Base-by-base conservation (phyloP, 306 rosid genomes). In the Vicia villosa region DNA sequence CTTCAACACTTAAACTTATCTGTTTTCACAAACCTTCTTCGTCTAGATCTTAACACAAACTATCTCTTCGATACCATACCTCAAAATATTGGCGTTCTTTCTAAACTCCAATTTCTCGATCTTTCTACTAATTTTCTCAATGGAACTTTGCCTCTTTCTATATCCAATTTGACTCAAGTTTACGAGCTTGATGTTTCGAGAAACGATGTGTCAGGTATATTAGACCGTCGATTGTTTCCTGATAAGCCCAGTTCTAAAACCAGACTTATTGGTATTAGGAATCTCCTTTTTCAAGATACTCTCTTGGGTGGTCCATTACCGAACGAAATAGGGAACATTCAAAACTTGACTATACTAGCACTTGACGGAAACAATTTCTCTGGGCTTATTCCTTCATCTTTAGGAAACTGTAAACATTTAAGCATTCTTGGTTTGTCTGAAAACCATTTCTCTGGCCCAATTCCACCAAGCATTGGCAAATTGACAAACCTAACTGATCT, bases 121-220 rank as follows among this genome's bases (percentile, higher is more conserved):
- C 88, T 88, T 30, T 84, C 89, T 30, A 70, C 77, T 0, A 87
- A 84, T 47, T 40, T 34, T 12, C 58, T 87, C 49, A 81, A 74
- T 42, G 83, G 83, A 8, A 66, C 84, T 4, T 28, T 87, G 2
- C 92, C 92, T 69, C 81, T 84, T 62, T 87, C 92, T 42, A 66
- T 84, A 0, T 68, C 92, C 10, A 84, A 87, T 49, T 74, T 87
- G 50, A 87, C 89, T 12, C 72, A 73, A 12, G 84, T 84, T 47
- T 58, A 22, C 17, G 89, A 84, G 74, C 89, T 87, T 28, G 92
- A 84, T 63, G 66, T 80, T 6, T 87, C 92, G 0, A 72, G 86
- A 41, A 87, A 87, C 77, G 14, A 70, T 11, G 69, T 87, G 12
- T 34, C 77, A 0, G 89, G 92, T 10, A 51, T 46, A 32, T 43